A percentile compares a stretch with the other conserved stretches of the same genome.
Conservation (phyloP, 75 land plant genomes). For the Cunninghamia lanceolata region DNA sequence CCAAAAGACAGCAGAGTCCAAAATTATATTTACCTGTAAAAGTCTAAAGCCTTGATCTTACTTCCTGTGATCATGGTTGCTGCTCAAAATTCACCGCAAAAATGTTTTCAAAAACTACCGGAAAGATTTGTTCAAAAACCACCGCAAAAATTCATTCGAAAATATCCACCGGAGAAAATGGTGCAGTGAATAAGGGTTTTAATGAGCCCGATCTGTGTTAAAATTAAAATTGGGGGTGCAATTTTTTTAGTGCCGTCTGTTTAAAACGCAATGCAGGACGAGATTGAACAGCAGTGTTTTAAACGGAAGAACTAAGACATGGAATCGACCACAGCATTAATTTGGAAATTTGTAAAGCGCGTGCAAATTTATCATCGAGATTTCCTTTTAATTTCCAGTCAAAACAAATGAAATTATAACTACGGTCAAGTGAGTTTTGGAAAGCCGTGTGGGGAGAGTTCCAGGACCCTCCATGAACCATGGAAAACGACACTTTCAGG, state of each 20-base stretch:
- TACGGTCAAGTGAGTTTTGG: too few relatives aligned
- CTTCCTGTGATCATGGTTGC: slow-evolving; percentile 62
- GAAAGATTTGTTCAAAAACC: neutral
- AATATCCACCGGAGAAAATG: neutral
- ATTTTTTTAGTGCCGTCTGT: neutral
- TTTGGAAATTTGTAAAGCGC: neutral
- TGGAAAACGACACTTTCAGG: too few relatives aligned
- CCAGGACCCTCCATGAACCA: too few relatives aligned
- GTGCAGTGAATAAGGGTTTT: neutral
- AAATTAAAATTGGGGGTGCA: neutral
- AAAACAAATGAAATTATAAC: too few relatives aligned
- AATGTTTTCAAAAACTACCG: neutral
- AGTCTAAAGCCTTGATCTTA: slow-evolving; percentile 94
- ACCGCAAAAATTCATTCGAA: neutral
- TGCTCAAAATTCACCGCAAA: neutral
- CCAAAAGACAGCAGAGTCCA: neutral
- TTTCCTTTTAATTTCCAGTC: neutral
- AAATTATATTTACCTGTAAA: slow-evolving; percentile 69
- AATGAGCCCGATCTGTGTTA: neutral
- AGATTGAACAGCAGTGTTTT: neutral
- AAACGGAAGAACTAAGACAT: neutral
- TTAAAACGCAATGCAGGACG: neutral
- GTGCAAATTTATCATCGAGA: neutral
- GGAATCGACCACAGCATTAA: neutral
- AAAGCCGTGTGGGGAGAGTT: too few relatives aligned